Percentiles rank a stretch among this genome's conserved stretches.
phyloP scores from a whole-genome alignment of 331 rosid genomes.

The Quercus tomentella region DNA sequence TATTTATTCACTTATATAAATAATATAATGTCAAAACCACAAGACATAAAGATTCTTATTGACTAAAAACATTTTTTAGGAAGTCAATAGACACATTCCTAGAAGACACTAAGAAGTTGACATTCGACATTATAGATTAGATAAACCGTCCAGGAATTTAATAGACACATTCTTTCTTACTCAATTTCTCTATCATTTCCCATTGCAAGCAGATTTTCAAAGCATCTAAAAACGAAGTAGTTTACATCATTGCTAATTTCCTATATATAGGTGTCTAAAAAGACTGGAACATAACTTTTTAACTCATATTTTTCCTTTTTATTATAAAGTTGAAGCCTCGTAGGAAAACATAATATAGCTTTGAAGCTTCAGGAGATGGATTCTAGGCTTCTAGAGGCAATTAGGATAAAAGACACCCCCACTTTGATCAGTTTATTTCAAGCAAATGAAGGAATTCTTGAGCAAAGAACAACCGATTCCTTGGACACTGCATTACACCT shows the following conservation, averaged over 20 bases:
- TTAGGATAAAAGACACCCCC: slow-evolving; percentile 30
- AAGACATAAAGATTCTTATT: neutral
- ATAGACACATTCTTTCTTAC: neutral
- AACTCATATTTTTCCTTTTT: neutral
- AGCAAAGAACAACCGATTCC: slow-evolving; percentile 32
- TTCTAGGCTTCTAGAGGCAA: slow-evolving; percentile 33
- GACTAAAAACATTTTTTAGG: neutral
- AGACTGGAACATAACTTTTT: neutral
- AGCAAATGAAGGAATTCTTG: slow-evolving; percentile 39
- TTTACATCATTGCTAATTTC: neutral
- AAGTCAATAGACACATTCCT: neutral
- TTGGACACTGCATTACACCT: slow-evolving; percentile 51
- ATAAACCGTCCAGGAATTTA: neutral
- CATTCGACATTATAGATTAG: neutral
- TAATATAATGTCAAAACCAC: neutral
- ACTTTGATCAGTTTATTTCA: slow-evolving; percentile 30
- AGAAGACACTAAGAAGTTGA: neutral
- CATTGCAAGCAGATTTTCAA: too few species aligned
- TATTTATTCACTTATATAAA: too few species aligned
- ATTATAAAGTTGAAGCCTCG: neutral
- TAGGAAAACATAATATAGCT: neutral
- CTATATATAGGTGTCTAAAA: neutral
- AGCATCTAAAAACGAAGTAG: too few species aligned
- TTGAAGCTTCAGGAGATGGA: slow-evolving; percentile 34
- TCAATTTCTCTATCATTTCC: neutral